Evolutionary conservation across 2,329 filamentous ascomycete species (phyloP).

Genomic region (Beauveria asiatica): DNA sequence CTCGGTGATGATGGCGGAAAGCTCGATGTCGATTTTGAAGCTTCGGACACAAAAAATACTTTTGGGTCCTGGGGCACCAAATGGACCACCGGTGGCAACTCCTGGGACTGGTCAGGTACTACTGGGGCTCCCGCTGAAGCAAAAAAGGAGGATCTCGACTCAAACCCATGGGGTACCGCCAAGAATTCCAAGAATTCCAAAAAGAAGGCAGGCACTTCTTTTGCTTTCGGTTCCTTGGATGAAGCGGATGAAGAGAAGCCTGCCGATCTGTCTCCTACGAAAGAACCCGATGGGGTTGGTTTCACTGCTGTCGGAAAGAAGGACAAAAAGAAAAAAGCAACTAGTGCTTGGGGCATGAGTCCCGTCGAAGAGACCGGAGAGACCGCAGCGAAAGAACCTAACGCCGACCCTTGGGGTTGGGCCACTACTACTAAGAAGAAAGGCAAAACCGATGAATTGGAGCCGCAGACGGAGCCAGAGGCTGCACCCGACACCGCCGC

Average conservation of each 20-base stretch:
- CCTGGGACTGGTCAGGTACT: slow-evolving; percentile 34
- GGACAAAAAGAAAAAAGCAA: slow-evolving; percentile 31
- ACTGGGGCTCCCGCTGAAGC: slow-evolving; percentile 26
- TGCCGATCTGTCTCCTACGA: slow-evolving; percentile 21
- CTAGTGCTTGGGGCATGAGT: slow-evolving; percentile 27
- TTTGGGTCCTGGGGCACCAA: slow-evolving; percentile 53
- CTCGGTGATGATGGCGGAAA: slow-evolving; percentile 52
- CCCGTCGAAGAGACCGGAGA: slow-evolving; percentile 26
- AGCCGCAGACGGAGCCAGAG: slow-evolving; percentile 15
- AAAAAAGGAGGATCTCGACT: slow-evolving; percentile 33
- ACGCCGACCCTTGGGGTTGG: slow-evolving; percentile 28
- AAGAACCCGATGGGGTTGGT: slow-evolving; percentile 25
- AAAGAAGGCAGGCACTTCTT: slow-evolving; percentile 37
- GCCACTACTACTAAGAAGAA: slow-evolving; percentile 33
- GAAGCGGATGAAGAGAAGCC: slow-evolving; percentile 30
- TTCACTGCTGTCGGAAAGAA: slow-evolving; percentile 30
- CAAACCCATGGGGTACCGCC: slow-evolving; percentile 42
- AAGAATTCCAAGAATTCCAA: slow-evolving; percentile 39
- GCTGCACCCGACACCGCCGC: slow-evolving; percentile 19
- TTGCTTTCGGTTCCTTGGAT: slow-evolving; percentile 41
- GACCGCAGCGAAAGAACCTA: slow-evolving; percentile 18
- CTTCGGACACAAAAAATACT: slow-evolving; percentile 33
- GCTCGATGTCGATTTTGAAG: slow-evolving; percentile 46
- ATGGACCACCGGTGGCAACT: slow-evolving; percentile 46
- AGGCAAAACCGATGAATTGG: slow-evolving; percentile 24